Evolutionary conservation across 2,329 filamentous ascomycete genomes (phyloP).

Genomic region (Grosmannia clavigera): DNA sequence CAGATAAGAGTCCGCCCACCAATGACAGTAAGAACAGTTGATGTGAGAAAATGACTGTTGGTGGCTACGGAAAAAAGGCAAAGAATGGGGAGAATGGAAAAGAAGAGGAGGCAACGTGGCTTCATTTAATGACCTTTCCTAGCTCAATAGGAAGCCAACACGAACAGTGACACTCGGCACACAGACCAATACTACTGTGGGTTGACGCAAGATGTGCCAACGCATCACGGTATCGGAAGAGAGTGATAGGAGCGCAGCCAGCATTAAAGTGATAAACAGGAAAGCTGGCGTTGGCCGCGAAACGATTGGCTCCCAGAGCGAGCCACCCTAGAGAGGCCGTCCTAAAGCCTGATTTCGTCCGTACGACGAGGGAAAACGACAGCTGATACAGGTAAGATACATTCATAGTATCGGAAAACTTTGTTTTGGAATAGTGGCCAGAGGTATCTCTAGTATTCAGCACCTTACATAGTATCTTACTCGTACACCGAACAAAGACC

Average conservation of each 20-base stretch:
- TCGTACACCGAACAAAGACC: background rate
- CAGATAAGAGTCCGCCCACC: background rate
- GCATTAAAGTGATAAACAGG: background rate
- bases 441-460: background rate
- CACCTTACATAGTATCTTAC: background rate
- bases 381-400: background rate
- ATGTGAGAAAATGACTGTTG: background rate
- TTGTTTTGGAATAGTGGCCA: background rate
- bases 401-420: too few species aligned
- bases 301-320: background rate
- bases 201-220: constrained; percentile 1
- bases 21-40: too few species aligned
- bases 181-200: background rate
- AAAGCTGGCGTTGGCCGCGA: background rate
- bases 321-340: background rate
- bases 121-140: background rate
- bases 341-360: too few species aligned
- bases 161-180: constrained; percentile 1
- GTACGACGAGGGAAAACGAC: background rate
- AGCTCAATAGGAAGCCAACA: background rate
- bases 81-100: background rate
- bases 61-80: background rate
- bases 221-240: constrained; percentile 1
- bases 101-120: background rate
- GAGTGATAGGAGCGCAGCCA: background rate